Base-by-base conservation (phyloP, 805 yeast genomes). In the Ogataea methylovora region DNA sequence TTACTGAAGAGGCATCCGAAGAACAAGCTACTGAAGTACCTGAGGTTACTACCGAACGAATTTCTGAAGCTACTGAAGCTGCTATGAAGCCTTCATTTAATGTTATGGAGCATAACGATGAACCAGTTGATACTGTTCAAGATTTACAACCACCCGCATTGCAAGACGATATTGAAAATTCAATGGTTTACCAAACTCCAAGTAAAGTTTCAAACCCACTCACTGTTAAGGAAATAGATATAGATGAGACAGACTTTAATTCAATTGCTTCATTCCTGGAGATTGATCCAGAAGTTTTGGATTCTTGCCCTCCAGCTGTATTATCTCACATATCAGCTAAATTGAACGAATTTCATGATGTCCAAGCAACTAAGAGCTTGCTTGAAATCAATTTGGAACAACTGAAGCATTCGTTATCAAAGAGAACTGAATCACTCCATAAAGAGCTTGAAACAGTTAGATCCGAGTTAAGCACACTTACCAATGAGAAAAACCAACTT, bases 351-450 rank as follows among this genome's bases (percentile, higher is more conserved):
- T 51, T 60, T 29, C 55, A 63, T 22, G 50, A 51, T 8, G 32
- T 67, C 27, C 54, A 58, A 36, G 61, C 72, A 1, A 61, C 59
- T 29, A 61, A 58, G 31, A 36, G 62, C 30, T 45, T 59, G 3
- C 27, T 62, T 20, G 63, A 60, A 36, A 56, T 68, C 10, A 55
- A 57, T n/a, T 48, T 60, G 13, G 73, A 69, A 35, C 71, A 65
- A 34, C 41, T 53, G 13, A 57, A 58, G 15, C 65, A 61, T 25
- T 38, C 62, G 1, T 46, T 52, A 1, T 37, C 45, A 8, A 60
- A 56, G 36, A 63, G 55, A 32, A 35, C 54, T 5, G 64, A 58
- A 11, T 24, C 48, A 0, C 39, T 66, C 30, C 58, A 55, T 22
- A 39, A 34, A 6, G 63, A 63, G 29, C 29, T 60, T 2, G 43